These are phyloP conservation scores for Nannizzia gypsea DNA, from an alignment of 2,329 filamentous ascomycete genomes.

Conservation along the genomic window DNA sequence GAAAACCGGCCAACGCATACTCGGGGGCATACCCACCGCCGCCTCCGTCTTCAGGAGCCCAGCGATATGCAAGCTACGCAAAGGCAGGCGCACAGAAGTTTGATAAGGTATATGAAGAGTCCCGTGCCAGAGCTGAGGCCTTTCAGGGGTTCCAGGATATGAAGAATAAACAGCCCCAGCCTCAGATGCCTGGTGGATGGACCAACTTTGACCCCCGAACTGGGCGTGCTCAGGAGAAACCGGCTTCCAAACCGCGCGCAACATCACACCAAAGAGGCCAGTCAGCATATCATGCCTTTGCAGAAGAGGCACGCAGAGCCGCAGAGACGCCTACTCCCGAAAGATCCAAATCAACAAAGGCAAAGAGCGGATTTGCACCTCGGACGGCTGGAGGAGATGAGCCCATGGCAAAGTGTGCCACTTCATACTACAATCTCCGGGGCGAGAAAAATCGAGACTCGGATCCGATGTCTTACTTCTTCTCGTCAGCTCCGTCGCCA, in stretches of 20 bases:
- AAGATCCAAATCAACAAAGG: constrained; percentile 36
- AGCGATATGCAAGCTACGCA: constrained; percentile 32
- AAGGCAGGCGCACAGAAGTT: constrained; percentile 31
- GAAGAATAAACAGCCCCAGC: constrained; percentile 20
- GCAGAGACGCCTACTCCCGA: constrained; percentile 24
- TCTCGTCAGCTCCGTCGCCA: constrained; percentile 28
- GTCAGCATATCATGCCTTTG: constrained; percentile 32
- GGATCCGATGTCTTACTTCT: constrained; percentile 26
- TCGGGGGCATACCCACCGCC: constrained; percentile 16
- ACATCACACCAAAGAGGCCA: constrained; percentile 22
- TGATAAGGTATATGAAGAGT: constrained; percentile 29
- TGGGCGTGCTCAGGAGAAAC: constrained; percentile 17
- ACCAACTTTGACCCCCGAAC: constrained; percentile 31
- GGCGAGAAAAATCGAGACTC: constrained; percentile 24
- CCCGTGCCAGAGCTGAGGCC: constrained; percentile 33
- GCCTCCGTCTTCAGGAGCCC: constrained; percentile 27
- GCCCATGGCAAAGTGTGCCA: constrained; percentile 42
- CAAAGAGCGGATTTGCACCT: constrained; percentile 47
- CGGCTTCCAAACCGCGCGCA: constrained; percentile 5
- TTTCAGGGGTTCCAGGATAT: constrained; percentile 36
- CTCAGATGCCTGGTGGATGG: constrained; percentile 22
- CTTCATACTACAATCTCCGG: constrained; percentile 36
- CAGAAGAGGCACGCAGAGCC: constrained; percentile 20
- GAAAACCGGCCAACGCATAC: constrained; percentile 5
- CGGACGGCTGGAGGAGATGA: constrained; percentile 49